phyloP scores from a whole-genome alignment of 1,284 basidiomycete species.

The Austropuccinia psidii region DNA sequence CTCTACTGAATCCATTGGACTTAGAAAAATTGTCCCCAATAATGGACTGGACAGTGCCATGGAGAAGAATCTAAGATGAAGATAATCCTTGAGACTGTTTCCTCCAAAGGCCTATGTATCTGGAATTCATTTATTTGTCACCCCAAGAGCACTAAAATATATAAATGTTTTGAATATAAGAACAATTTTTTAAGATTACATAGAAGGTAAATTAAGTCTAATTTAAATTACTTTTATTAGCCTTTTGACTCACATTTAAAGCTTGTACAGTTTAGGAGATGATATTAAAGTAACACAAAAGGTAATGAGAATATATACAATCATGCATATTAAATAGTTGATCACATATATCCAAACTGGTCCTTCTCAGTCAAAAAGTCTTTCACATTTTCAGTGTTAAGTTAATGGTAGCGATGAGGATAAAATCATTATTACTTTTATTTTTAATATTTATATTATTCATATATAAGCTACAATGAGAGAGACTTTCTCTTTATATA shows the following conservation, averaged over 20 bases:
- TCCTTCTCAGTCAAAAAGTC: not conserved
- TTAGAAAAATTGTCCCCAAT: slow-evolving; percentile 2
- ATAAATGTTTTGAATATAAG: not conserved
- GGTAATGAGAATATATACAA: not conserved
- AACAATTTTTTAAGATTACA: not conserved
- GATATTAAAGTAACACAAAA: no score
- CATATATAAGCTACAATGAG: no score
- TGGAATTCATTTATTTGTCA: slow-evolving; percentile 11
- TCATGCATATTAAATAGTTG: not conserved
- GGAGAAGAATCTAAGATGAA: not conserved
- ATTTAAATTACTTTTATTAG: no score
- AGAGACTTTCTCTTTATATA: no score
- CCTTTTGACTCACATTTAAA: no score
- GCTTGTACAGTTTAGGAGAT: no score
- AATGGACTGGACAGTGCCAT: not conserved
- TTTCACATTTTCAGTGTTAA: not conserved
- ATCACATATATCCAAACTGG: not conserved
- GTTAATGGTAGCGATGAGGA: no score
- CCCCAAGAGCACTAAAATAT: not conserved
- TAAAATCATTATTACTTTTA: no score
- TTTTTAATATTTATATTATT: no score
- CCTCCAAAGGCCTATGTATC: not conserved
- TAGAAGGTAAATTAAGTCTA: no score
- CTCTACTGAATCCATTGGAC: slow-evolving; percentile 9
- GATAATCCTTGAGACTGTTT: not conserved